Base-by-base conservation (phyloP, 116 monocot species). In the Dioscorea cayenensis region DNA sequence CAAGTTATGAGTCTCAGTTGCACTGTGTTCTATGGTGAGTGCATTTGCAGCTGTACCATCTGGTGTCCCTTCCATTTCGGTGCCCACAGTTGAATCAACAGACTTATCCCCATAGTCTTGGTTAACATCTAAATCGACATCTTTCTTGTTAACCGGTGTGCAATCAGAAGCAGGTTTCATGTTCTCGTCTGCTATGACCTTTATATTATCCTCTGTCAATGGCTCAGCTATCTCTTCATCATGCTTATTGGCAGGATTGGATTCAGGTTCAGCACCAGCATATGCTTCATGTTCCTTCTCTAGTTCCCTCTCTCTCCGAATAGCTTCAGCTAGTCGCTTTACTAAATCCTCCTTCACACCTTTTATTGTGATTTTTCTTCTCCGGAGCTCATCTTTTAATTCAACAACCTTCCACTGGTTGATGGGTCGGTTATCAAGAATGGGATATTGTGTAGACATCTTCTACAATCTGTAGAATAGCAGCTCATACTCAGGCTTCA, bases 321-420 rank as follows among this genome's bases (percentile, higher is more conserved):
- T 66, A 14, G 94, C 74, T 43, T 83, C 80, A 81, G 66, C 73
- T 64, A 92, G 74, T 55, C 82, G 74, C 76, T 78, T 90, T 36
- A 92, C 78, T 43, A 92, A 66, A 14, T 99, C 94, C 71, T 93
- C 94, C 77, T 99, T 99, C 71, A 93, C 48, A 74, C 97, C 97
- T 76, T 77, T 99, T 65, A 81, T 75, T 49, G 82, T 76, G 13
- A 99, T 60, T 66, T 66, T 88, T 58, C 97, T 82, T 62, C 79
- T 88, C 59, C 79, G 75, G 23, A 99, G 91, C 66, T 99, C 97
- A 1, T 99, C 97, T 76, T 87, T 90, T 67, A 99, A 72, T 78
- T 93, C 94, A 17, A 83, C 85, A 64, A 93, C 94, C 75, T 79
- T 94, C 97, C 90, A 93, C 50, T 99, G 93, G 73, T 99, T 93